A percentile compares a stretch with the other conserved stretches of the same genome.
Evolutionary conservation across 495 filamentous ascomycete species (phyloP).

Genomic region (Cetradonia linearis): DNA sequence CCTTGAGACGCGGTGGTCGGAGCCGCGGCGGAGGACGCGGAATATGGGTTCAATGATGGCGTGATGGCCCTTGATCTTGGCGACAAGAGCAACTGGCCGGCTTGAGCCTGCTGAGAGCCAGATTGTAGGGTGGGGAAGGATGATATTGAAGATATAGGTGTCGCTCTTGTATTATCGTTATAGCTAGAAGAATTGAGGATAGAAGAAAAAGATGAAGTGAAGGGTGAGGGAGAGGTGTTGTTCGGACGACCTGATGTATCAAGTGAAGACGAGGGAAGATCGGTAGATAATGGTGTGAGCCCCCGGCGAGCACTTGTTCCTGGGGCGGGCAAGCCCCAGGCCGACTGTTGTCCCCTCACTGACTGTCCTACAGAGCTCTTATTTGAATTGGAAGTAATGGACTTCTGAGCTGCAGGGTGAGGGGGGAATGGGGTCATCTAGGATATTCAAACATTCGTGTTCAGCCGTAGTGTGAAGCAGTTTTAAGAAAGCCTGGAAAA

Average conservation of each 20-base stretch:
- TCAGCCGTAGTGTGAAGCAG: not conserved
- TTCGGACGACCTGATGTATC: slow-evolving; percentile 36
- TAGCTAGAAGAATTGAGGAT: slow-evolving; percentile 43
- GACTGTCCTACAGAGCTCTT: slow-evolving; percentile 47
- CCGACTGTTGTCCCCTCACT: slow-evolving; percentile 47
- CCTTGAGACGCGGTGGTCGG: slow-evolving; percentile 38
- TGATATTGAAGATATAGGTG: slow-evolving; percentile 37
- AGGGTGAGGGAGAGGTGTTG: slow-evolving; percentile 40
- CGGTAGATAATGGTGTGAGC: slow-evolving; percentile 52
- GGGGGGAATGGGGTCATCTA: slow-evolving; percentile 57
- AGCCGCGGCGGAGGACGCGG: slow-evolving; percentile 52
- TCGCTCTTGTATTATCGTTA: slow-evolving; percentile 40
- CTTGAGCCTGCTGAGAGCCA: slow-evolving; percentile 48
- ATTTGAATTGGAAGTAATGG: slow-evolving; percentile 50
- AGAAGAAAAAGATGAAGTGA: slow-evolving; percentile 45
- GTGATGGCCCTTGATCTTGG: slow-evolving; percentile 51
- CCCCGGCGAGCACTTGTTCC: slow-evolving; percentile 50
- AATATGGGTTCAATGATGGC: slow-evolving; percentile 48
- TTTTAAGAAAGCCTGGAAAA: not conserved
- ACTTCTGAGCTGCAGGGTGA: slow-evolving; percentile 52
- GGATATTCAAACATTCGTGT: slow-evolving; percentile 50
- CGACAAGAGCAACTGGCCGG: slow-evolving; percentile 46
- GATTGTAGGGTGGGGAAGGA: slow-evolving; percentile 47
- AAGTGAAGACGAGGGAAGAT: slow-evolving; percentile 38
- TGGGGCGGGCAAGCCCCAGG: slow-evolving; percentile 50